Percentiles rank a stretch among this genome's conserved stretches.
Evolutionary conservation across 805 yeast genomes (phyloP).

Genomic region (Spathaspora hagerdaliae): DNA sequence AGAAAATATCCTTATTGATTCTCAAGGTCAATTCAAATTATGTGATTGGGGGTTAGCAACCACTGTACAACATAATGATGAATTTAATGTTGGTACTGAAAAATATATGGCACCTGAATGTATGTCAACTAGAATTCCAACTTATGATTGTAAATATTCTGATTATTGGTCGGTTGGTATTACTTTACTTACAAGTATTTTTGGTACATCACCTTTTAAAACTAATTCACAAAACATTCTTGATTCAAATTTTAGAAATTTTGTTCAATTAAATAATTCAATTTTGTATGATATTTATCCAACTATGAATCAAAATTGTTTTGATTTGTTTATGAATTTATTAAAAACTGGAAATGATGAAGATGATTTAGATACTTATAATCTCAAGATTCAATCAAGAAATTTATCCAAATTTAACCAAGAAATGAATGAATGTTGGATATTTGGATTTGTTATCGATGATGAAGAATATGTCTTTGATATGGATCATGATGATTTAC

Average conservation of each 20-base stretch:
- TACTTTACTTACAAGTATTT: conserved; percentile 45
- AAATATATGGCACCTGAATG: conserved; percentile 59
- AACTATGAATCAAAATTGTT: conserved; percentile 40
- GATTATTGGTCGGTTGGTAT: conserved; percentile 56
- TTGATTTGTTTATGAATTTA: conserved; percentile 37
- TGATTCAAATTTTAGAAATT: conserved; percentile 44
- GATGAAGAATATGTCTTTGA: conserved; percentile 32
- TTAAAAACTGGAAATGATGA: conserved; percentile 35
- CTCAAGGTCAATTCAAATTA: conserved; percentile 51
- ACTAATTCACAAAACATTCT: conserved; percentile 20
- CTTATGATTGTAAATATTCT: conserved; percentile 37
- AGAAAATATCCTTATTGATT: conserved; percentile 58
- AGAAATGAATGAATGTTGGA: conserved; percentile 24
- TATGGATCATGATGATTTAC: conserved; percentile 7
- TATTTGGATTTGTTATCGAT: conserved; percentile 37
- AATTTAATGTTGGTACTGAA: conserved; percentile 52
- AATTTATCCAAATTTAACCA: conserved; percentile 30
- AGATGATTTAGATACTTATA: conserved; percentile 21
- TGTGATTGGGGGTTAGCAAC: conserved; percentile 77
- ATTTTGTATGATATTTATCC: conserved; percentile 49
- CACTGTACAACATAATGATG: conserved; percentile 18
- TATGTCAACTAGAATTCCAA: conserved; percentile 14
- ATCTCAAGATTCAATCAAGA: conserved; percentile 24
- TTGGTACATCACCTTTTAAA: conserved; percentile 52
- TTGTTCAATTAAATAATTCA: conserved; percentile 32